phyloP scores from a whole-genome alignment of 148 eudicot species.

The Dianthus caryophyllus region DNA sequence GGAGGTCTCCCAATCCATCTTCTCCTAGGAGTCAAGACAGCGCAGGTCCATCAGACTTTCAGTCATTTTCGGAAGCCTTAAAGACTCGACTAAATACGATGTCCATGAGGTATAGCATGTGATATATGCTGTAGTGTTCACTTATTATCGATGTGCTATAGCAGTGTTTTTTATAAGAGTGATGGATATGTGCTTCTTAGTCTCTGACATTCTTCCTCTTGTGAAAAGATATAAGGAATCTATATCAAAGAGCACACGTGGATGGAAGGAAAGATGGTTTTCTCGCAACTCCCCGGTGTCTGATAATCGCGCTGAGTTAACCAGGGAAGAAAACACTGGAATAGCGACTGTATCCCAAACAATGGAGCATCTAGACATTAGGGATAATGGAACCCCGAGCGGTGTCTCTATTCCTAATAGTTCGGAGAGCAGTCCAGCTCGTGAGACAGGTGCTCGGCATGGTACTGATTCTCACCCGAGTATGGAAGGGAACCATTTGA shows the following conservation, averaged over 20 bases:
- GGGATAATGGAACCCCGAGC: conserved; percentile 35
- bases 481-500: conserved; percentile 24
- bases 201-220: conserved; percentile 1
- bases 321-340: conserved; percentile 52
- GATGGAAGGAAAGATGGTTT: conserved; percentile 93
- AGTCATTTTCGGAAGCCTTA: conserved; percentile 73
- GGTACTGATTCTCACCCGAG: conserved; percentile 14
- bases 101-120: conserved; percentile 56
- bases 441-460: conserved; percentile 28
- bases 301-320: conserved; percentile 57
- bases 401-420: conserved; percentile 36
- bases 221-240: conserved; percentile 67
- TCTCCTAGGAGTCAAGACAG: conserved; percentile 59
- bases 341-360: conserved; percentile 60
- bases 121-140: not conserved
- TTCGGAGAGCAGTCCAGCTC: conserved; percentile 36
- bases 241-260: conserved; percentile 73
- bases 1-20: conserved; percentile 52
- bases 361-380: conserved; percentile 70
- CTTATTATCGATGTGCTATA: not conserved
- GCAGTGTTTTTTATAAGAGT: not conserved
- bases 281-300: conserved; percentile 57
- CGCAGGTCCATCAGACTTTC: conserved; percentile 90
- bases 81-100: conserved; percentile 72
- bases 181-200: not conserved